Evolutionary conservation across 441 rosid genomes (phyloP).

Genomic region (Isatis lusitanica): DNA sequence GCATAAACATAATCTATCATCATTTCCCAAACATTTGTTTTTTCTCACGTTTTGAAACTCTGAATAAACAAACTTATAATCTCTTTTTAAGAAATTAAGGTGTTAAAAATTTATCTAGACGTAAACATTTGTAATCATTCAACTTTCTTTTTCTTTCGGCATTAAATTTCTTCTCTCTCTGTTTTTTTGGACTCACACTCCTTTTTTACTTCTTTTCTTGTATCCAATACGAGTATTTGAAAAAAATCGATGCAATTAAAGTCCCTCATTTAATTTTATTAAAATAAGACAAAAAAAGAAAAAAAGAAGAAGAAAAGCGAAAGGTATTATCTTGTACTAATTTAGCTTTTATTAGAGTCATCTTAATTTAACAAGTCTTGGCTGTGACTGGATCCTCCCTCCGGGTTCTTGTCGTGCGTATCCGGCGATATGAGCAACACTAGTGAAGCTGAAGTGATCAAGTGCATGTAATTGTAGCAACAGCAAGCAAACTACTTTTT

Average conservation of each 20-base stretch:
- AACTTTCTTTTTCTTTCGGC: slow-evolving; percentile 20
- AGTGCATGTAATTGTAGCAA: slow-evolving; percentile 23
- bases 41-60: background rate
- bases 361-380: background rate
- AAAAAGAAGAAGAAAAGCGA: slow-evolving; percentile 15
- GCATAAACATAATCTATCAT: slow-evolving; percentile 18
- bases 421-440: slow-evolving; percentile 32
- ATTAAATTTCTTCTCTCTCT: background rate
- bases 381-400: slow-evolving; percentile 19
- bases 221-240: background rate
- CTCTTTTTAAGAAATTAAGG: background rate
- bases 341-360: slow-evolving; percentile 17
- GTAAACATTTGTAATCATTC: slow-evolving; percentile 16
- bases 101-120: background rate
- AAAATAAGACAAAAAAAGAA: background rate
- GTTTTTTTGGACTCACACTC: background rate
- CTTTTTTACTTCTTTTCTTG: background rate
- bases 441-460: slow-evolving; percentile 1
- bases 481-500: slow-evolving; percentile 5
- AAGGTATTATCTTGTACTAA: slow-evolving; percentile 25
- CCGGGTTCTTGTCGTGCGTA: slow-evolving; percentile 33
- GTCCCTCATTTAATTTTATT: slow-evolving; percentile 4
- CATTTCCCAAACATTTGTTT: background rate
- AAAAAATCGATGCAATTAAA: slow-evolving; percentile 24
- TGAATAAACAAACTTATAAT: background rate